phyloP scores from a whole-genome alignment of 495 filamentous ascomycete species.

The Penicillium mononematosum region DNA sequence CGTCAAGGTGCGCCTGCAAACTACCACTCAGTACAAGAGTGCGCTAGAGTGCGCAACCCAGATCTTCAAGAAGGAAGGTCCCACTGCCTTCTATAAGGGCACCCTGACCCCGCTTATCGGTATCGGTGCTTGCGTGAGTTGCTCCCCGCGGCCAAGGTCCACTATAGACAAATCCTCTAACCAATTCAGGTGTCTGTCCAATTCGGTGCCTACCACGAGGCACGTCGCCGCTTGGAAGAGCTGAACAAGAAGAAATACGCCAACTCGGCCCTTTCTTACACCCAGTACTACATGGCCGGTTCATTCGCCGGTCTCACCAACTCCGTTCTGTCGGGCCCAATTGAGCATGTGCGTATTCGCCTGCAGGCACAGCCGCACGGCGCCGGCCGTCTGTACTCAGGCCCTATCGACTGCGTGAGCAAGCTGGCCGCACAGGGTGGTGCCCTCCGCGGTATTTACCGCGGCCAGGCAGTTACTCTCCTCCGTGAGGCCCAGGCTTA shows the following conservation, averaged over 20 bases:
- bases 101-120: constrained; percentile 94
- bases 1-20: constrained; percentile 96
- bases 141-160: not conserved
- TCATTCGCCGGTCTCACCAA: constrained; percentile 93
- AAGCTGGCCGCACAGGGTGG: constrained; percentile 71
- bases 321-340: constrained; percentile 81
- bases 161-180: constrained; percentile 9
- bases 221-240: constrained; percentile 79
- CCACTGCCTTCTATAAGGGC: constrained; percentile 95
- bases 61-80: constrained; percentile 85
- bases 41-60: constrained; percentile 76
- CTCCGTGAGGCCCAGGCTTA: constrained; percentile 92
- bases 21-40: constrained; percentile 72
- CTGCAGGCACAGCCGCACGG: constrained; percentile 96
- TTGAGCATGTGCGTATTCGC: constrained; percentile 97
- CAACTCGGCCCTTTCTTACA: constrained; percentile 61
- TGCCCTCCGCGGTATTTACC: constrained; percentile 71
- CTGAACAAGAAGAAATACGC: constrained; percentile 59
- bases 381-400: constrained; percentile 69
- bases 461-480: constrained; percentile 81
- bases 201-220: constrained; percentile 95
- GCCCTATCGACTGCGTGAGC: constrained; percentile 85
- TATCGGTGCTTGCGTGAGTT: constrained; percentile 87
- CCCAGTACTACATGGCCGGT: constrained; percentile 86
- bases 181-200: constrained; percentile 75